A percentile compares a stretch with the other conserved stretches of the same genome.
Evolutionary conservation across 2,329 filamentous ascomycete species (phyloP).

Genomic region (Chalaropsis ovoidea): DNA sequence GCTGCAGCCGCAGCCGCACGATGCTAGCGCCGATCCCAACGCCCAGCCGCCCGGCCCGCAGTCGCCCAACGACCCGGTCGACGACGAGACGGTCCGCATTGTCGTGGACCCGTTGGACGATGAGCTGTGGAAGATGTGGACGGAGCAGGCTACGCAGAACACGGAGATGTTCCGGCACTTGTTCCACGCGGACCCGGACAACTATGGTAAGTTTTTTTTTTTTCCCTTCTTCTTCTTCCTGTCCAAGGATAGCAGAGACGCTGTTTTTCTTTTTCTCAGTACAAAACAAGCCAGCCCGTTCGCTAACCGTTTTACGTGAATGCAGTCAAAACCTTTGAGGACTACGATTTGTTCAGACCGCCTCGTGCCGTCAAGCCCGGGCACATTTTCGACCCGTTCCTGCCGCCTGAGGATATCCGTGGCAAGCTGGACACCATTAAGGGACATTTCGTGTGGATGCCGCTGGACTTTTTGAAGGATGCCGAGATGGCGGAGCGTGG

Average conservation of each 20-base stretch:
- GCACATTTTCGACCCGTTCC: slow-evolving; percentile 74
- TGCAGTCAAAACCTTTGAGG: slow-evolving; percentile 71
- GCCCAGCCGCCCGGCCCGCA: slow-evolving; percentile 60
- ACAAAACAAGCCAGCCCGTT: slow-evolving; percentile 26
- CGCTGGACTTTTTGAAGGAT: slow-evolving; percentile 73
- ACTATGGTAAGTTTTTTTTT: slow-evolving; percentile 49
- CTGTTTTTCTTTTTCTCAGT: neutral
- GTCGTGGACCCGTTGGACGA: slow-evolving; percentile 63
- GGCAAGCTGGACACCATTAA: slow-evolving; percentile 67
- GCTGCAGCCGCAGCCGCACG: slow-evolving; percentile 59
- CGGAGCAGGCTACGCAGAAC: slow-evolving; percentile 55
- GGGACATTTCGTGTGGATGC: slow-evolving; percentile 92
- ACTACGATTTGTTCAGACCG: slow-evolving; percentile 72
- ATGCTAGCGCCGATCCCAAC: slow-evolving; percentile 58
- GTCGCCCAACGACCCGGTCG: slow-evolving; percentile 52
- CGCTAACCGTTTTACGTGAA: neutral
- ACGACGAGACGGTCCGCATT: slow-evolving; percentile 52
- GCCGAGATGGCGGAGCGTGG: slow-evolving; percentile 85
- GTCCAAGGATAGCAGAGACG: neutral
- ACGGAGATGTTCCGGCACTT: slow-evolving; percentile 66
- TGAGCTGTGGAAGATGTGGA: slow-evolving; percentile 61
- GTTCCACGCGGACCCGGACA: slow-evolving; percentile 82
- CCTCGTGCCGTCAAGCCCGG: slow-evolving; percentile 64
- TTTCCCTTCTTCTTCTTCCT: neutral
- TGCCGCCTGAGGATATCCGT: slow-evolving; percentile 61